Evolutionary conservation across 371 early-diverging fungal genomes (phyloP), one percentile per base, ranked within the genome.

Genomic region (Mucor saturninus): DNA sequence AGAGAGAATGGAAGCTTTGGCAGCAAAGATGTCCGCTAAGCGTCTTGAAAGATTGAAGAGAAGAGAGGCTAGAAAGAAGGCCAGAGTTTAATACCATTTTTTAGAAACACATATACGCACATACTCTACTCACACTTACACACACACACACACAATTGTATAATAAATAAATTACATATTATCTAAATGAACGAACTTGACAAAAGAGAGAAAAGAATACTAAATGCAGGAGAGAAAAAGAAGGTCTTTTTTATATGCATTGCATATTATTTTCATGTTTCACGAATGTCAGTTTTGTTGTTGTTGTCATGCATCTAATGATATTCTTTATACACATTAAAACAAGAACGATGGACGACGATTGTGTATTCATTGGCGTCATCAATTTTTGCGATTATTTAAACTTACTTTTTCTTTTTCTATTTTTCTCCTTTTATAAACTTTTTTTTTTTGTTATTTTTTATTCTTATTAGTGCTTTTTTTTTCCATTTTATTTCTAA

Each of bases 1-100:
- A 69, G 87, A 83, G 60, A 75, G 87, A 51, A 72, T 79, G 59
- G 87, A 84, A 39, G 74, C 67, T 54, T 62, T 85, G 57, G 83
- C 84, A 38, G 67, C 67, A 28, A 71, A 66, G 52, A 71, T 71
- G 67, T 71, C 67, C 52, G 71, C 67, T 37, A 67, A 71, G 53
- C 56, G 71, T 60, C 59, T 67, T 31, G 67, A 54, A 37, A 71
- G 67, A 71, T 61, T 63, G 46, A 71, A 67, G 54, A 59, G 54
- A 49, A 71, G 67, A 60, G 71, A 71, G 40, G 64, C 64, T 35
- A 71, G 67, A 66, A 66, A 66, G 55, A 71, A 71, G 67, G 70
- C 70, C 42, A 61, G 62, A 65, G 49, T 69, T 43, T 69, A 69
- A 59, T 49, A 46, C 46, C 49, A 37, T 49, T 11, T 11, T 21